A percentile compares a stretch with the other conserved stretches of the same genome.
Evolutionary conservation across 140 eudicot genomes (phyloP).

Genomic region (Anethum foeniculum): DNA sequence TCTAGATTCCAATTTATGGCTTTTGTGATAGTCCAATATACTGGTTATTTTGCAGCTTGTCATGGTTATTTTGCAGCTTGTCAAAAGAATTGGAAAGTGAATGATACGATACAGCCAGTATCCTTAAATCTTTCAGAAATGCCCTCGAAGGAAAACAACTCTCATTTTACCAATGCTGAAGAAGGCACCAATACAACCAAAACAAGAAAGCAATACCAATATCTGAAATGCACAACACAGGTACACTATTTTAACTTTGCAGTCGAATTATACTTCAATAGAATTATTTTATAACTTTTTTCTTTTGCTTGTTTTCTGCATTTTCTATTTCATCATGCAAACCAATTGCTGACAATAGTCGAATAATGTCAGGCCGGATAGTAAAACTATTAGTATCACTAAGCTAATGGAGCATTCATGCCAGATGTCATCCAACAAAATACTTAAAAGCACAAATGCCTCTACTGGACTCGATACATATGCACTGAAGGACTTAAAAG

Average conservation of each 20-base stretch:
- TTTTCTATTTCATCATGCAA: no score
- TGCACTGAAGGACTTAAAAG: no score
- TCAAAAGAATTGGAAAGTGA: background rate
- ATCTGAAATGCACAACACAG: background rate
- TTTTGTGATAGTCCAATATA: background rate
- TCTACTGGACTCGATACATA: no score
- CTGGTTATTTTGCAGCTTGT: conserved; percentile 6
- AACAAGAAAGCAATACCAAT: background rate
- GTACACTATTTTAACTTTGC: background rate
- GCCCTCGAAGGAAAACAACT: background rate
- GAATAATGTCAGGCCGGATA: no score
- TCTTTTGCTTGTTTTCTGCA: background rate
- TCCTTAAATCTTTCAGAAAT: background rate
- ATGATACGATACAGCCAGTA: background rate
- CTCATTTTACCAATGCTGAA: background rate
- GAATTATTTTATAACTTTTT: background rate
- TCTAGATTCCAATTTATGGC: background rate
- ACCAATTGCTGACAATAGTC: no score
- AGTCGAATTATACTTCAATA: no score
- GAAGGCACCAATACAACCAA: background rate
- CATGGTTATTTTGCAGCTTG: conserved; percentile 4
- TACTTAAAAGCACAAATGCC: no score
- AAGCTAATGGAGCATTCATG: no score
- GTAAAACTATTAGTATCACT: no score
- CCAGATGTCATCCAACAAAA: no score